A percentile compares a stretch with the other conserved stretches of the same genome.
These are phyloP conservation scores for Solanum hybrid DNA, from an alignment of 305 asterid species.

Conservation along the genomic window DNA sequence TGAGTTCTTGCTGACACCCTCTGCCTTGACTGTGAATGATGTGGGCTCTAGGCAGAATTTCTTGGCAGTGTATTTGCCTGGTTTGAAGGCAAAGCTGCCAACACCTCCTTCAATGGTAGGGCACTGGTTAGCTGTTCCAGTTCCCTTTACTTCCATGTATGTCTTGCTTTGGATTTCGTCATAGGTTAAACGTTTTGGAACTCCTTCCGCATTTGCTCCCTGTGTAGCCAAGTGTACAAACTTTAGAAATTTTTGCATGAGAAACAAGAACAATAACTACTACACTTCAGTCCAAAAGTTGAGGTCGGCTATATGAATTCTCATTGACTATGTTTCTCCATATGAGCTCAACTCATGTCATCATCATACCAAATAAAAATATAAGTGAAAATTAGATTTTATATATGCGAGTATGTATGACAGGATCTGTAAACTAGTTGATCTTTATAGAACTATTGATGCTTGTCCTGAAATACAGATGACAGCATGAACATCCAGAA, in stretches of 20 bases:
- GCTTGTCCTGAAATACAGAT: neutral
- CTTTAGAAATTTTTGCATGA: neutral
- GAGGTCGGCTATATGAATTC: neutral
- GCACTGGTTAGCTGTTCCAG: slow-evolving; percentile 98
- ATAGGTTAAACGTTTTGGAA: slow-evolving; percentile 63
- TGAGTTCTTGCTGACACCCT: slow-evolving; percentile 68
- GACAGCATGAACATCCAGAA: neutral
- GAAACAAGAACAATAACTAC: neutral
- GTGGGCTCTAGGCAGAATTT: slow-evolving; percentile 93
- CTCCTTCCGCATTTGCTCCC: slow-evolving; percentile 90
- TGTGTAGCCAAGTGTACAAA: slow-evolving; percentile 6
- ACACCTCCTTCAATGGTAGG: slow-evolving; percentile 86
- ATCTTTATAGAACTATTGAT: neutral
- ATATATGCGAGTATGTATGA: neutral
- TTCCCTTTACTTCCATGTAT: slow-evolving; percentile 85
- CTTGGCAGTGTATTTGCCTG: slow-evolving; percentile 80
- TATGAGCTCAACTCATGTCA: neutral
- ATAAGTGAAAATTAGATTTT: neutral
- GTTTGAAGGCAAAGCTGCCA: slow-evolving; percentile 54
- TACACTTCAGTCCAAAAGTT: neutral
- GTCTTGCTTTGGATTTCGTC: slow-evolving; percentile 95
- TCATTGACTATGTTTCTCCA: neutral
- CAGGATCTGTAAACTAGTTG: neutral
- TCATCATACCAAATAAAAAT: neutral
- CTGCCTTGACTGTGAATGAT: slow-evolving; percentile 94